Base-by-base conservation (phyloP, 108 stramenopile species). In the Cyclostephanos tholiformis region DNA sequence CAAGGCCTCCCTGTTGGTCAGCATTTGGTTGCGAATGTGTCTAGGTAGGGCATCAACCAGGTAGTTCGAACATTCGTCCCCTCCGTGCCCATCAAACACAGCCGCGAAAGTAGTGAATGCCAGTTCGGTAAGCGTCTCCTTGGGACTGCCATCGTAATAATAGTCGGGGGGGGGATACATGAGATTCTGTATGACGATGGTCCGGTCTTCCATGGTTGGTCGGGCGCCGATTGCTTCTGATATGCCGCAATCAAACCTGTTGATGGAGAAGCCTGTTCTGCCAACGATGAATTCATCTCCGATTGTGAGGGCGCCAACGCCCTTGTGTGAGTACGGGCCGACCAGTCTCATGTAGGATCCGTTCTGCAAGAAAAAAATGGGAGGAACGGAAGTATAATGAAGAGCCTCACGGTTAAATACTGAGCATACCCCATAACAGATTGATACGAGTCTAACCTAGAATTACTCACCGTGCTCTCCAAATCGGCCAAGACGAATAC, bases 51-150 rank as follows among this genome's bases (percentile, higher is more conserved):
- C 85, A 49, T 94, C 94, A 38, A 93, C 89, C 2, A 97, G 77
- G 65, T 91, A 97, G 63, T 92, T 91, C 20, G 94, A 94, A 57
- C 95, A 95, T 81, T 95, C 93, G 58, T 89, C 92, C 41, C 98
- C 98, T 35, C 98, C 98, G 70, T 99, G 98, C 9, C 98, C 98
- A 77, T 99, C 98, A 76, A 96, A 99, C 9, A 99, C 98, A 19
- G 89, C 98, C 20, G 95, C 94, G 85, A 97, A 99, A 8, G 93
- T 87, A 27, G 92, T 93, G 83, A 93, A 93, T 19, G 92, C 90
- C 20, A 95, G 67, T 70, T 92, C 91, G 56, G 89, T 72, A 46
- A 95, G 67, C 13, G 79, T 65, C 7, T 92, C 92, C 79, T 95
- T 93, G 53, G 89, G 77, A 82, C 92, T 92, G 57, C 90, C 87